Evolutionary conservation across 768 basidiomycete species (phyloP).

Genomic region (Xanthoconium purpureum): DNA sequence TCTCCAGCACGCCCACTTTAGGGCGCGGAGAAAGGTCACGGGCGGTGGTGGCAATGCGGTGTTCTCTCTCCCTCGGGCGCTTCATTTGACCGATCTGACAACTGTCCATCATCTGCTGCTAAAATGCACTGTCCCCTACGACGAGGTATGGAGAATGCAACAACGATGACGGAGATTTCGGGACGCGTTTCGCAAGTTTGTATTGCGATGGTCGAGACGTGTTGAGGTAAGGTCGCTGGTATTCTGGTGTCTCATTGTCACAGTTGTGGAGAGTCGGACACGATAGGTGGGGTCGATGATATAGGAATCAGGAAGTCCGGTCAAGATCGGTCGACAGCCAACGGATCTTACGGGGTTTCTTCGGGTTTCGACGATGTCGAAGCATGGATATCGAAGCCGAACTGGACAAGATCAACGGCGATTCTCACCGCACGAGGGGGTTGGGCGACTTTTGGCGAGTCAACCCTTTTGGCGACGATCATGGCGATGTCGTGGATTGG

Average conservation of each 20-base stretch:
- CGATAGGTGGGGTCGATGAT: not conserved
- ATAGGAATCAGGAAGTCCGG: not conserved
- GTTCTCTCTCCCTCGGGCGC: not conserved
- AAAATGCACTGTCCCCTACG: not conserved
- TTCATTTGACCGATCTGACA: not conserved
- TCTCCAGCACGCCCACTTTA: slow-evolving; percentile 18
- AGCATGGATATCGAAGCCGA: too few relatives aligned
- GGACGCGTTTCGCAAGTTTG: not conserved
- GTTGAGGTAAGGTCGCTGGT: not conserved
- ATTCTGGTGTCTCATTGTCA: not conserved
- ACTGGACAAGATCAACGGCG: too few relatives aligned
- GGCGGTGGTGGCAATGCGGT: slow-evolving; percentile 1
- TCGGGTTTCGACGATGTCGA: too few relatives aligned
- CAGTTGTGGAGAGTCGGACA: not conserved
- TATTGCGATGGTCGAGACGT: not conserved
- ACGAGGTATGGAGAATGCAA: slow-evolving; percentile 1
- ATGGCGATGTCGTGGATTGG: not conserved
- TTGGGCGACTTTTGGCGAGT: too few relatives aligned
- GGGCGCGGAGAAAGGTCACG: slow-evolving; percentile 13
- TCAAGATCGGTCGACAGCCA: not conserved
- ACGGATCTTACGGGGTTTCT: not conserved
- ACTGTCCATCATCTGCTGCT: not conserved
- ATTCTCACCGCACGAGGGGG: too few relatives aligned
- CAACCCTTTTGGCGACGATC: too few relatives aligned
- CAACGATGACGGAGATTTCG: not conserved